phyloP scores from a whole-genome alignment of 768 basidiomycete genomes.

The Lenzites betulinus region DNA sequence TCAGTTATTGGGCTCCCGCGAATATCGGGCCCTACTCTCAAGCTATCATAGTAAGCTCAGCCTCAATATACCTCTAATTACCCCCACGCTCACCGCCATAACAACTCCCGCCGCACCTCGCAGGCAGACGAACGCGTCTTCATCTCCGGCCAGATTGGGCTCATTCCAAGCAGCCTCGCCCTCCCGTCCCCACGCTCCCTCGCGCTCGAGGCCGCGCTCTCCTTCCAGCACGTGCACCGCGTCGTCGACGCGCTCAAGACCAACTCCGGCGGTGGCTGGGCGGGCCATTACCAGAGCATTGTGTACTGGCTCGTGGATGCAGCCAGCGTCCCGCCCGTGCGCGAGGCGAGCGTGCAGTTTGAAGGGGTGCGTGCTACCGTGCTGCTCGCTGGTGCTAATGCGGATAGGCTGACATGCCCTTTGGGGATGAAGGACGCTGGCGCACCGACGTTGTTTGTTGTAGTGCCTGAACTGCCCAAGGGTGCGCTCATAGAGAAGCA shows the following conservation, averaged over 20 bases:
- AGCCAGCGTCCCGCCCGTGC: slow-evolving; percentile 42
- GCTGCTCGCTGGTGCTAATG: no score
- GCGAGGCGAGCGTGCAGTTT: slow-evolving; percentile 38
- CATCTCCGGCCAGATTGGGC: slow-evolving; percentile 93
- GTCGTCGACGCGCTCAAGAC: slow-evolving; percentile 61
- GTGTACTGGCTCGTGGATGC: slow-evolving; percentile 69
- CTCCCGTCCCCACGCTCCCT: slow-evolving; percentile 64
- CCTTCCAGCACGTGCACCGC: slow-evolving; percentile 77
- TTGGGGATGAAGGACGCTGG: slow-evolving; percentile 19
- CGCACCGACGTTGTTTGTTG: slow-evolving; percentile 56
- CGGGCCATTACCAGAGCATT: slow-evolving; percentile 60
- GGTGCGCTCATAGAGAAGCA: slow-evolving; percentile 77
- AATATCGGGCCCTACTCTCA: slow-evolving; percentile 99
- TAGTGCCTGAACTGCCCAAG: slow-evolving; percentile 68
- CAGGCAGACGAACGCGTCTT: slow-evolving; percentile 80
- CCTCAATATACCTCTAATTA: slow-evolving; percentile 6
- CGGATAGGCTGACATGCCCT: no score
- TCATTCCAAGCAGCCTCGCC: slow-evolving; percentile 72
- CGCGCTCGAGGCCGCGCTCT: slow-evolving; percentile 67
- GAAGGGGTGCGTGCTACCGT: slow-evolving; percentile 22
- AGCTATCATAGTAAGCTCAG: slow-evolving; percentile 67
- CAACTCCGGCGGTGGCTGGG: slow-evolving; percentile 58
- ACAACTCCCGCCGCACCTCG: background rate
- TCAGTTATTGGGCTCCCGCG: slow-evolving; percentile 99
- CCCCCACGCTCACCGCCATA: background rate